Base-by-base conservation (phyloP, 169 alveolate genomes). In the Cryptosporidium muris region DNA sequence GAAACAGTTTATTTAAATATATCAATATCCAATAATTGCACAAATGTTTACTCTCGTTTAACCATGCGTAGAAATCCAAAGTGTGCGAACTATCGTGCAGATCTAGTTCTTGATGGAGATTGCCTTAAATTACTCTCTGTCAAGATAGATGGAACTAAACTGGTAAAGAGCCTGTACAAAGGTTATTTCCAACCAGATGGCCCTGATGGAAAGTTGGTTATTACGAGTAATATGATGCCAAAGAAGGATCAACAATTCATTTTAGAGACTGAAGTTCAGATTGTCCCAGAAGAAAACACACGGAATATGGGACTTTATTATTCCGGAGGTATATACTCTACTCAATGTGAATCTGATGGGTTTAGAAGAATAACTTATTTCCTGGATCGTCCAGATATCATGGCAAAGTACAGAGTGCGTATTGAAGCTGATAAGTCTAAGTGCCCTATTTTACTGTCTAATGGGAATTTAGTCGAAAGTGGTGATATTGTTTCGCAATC, bases 281-380 rank as follows among this genome's bases (percentile, higher is more conserved):
- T 94, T 37, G 91, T 90, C 81, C 97, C 97, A 14, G 92, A 88
- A 51, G 91, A 89, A 12, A 94, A 94, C 80, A 81, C 90, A 80
- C 90, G 90, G 51, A 88, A 92, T 68, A 88, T 91, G 34, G 97
- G 97, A 45, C 90, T 95, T 56, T 95, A 94, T 81, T 93, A 91
- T 82, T 90, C 95, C 34, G 95, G 95, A 52, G 91, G 89, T 63
- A 68, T 93, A 38, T 94, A 93, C 64, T 93, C 94, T 65, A 93
- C 98, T 1, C 98, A 95, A 89, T 94, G 97, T 81, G 98, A 95
- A 81, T 94, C 98, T 0, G 95, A 95, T 63, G 98, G 98, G 7
- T 93, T 95, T 66, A 82, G 97, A 38, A 88, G 95, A 48, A 94
- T 95, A 60, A 94, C 98, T 12, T 94, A 88, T 82, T 94, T 90